Evolutionary conservation across 441 rosid species (phyloP), one percentile per base, ranked within the genome.

Genomic region (Pelargonium myrrhifolium): DNA sequence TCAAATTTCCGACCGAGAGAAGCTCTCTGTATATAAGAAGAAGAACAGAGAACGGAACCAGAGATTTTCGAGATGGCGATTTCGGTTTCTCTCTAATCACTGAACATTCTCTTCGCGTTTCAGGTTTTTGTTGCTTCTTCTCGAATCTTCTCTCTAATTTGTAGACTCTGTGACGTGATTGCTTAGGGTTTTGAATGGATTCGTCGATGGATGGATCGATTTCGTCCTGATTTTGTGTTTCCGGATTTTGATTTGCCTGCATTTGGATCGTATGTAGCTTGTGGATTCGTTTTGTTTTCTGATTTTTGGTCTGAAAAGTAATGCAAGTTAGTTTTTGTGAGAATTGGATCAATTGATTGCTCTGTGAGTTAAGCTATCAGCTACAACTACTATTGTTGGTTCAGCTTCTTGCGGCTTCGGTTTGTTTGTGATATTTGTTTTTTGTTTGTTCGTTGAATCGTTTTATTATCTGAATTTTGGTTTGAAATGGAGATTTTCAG

Each of bases 121-220:
- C 62, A 58, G 62, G 62, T 58, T 58, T 14, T 58, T 20, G 39
- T 40, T 31, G 37, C 37, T 31, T 31, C 37, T 3, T 59, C 63
- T 59, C 63, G 63, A 59, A 10, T 59, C 26, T 22, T 24, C 35
- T 59, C 63, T 59, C 63, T 12, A 3, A 21, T 22, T 59, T 10
- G 6, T 56, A 12, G 63, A 22, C 24, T 45, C 53, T 59, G 26
- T 18, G n/a, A 24, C 12, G 35, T 21, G 2, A 45, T 45, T 45
- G 12, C 17, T 22, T 22, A 59, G 63, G 63, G 63, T 59, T 59
- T 22, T 59, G 63, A 24, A 59, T 24, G n/a, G 63, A 11, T 59
- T 58, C 15, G 7, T 21, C 31, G 3, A 4, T 58, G 62, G 35
- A 21, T 22, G 7, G 62, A 1, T 58, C 7, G 3, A 11, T 59